A percentile compares a stretch with the other conserved stretches of the same genome.
These are phyloP conservation scores for Populus hybrid DNA, from an alignment of 441 rosid genomes.

Conservation along the genomic window DNA sequence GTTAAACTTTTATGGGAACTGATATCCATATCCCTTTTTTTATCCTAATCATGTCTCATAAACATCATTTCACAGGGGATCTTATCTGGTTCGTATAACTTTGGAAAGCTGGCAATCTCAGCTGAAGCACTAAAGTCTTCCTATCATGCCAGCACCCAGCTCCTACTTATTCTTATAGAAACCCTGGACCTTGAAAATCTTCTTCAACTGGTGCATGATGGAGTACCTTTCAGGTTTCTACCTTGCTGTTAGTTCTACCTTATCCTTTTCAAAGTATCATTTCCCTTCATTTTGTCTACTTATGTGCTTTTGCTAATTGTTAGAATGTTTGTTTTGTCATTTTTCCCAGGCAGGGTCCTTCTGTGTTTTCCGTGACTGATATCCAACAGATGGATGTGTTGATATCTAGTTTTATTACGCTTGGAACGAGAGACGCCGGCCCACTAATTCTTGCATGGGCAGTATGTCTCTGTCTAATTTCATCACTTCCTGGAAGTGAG, in stretches of 20 bases:
- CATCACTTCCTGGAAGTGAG: slow-evolving; percentile 78
- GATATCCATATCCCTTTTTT: slow-evolving; percentile 10
- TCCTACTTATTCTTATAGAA: slow-evolving; percentile 80
- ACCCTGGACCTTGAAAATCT: slow-evolving; percentile 83
- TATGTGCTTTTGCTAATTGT: slow-evolving; percentile 22
- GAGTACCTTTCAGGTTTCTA: slow-evolving; percentile 73
- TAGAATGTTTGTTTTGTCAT: slow-evolving; percentile 22
- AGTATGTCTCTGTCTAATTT: slow-evolving; percentile 80
- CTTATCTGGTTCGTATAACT: slow-evolving; percentile 63
- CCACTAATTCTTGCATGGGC: slow-evolving; percentile 92
- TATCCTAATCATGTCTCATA: slow-evolving; percentile 21
- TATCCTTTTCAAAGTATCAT: slow-evolving; percentile 4
- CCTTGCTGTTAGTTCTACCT: slow-evolving; percentile 13
- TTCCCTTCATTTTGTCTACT: slow-evolving; percentile 5
- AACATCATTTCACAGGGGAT: slow-evolving; percentile 54
- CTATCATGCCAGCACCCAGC: slow-evolving; percentile 64
- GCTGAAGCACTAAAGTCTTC: slow-evolving; percentile 62
- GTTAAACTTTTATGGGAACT: slow-evolving; percentile 24
- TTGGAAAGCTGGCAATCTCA: slow-evolving; percentile 69
- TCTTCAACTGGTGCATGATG: slow-evolving; percentile 89
- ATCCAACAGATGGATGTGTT: slow-evolving; percentile 89
- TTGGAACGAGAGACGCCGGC: slow-evolving; percentile 74
- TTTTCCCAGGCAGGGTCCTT: slow-evolving; percentile 58
- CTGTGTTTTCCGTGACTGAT: slow-evolving; percentile 59
- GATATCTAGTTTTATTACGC: slow-evolving; percentile 62